Evolutionary conservation across 176 grass and related monocot genomes (phyloP), one percentile per base, ranked within the genome.

Genomic region (Raddia distichophylla): DNA sequence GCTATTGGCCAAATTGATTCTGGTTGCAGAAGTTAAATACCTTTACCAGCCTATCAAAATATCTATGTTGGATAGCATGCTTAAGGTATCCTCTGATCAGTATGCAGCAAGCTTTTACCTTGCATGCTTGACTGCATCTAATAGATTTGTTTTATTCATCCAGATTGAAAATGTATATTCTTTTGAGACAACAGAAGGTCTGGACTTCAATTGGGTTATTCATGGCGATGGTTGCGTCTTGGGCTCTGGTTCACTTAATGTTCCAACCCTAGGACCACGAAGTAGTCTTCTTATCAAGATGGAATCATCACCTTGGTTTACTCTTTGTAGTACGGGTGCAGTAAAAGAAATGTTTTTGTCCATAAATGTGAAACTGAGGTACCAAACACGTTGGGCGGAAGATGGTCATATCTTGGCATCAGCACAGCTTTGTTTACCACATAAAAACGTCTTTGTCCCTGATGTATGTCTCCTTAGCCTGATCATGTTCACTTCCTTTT

Each of bases 11-110:
- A 64, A 81, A 75, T 43, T 57, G 68, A 17, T 71, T 87, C 83
- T 86, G 51, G n/a, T 69, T 87, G 69, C 90, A 98, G 95, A 98
- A 71, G 88, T 98, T 79, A 98, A 98, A 81, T 98, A 93, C 85
- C 80, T 94, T 78, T 89, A 98, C 88, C 95, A 98, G 70, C 90
- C 92, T 83, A 82, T 98, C 75, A 93, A 98, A 83, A 80, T 93
- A 64, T 83, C 69, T 16, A 81, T 85, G 81, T 56, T 69, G 27
- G 90, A 91, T 76, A 78, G 63, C n/a, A 74, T 77, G 40, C 83
- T 98, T 67, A 85, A 98, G 95, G 95, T 91, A 98, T 40, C 76
- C 57, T 79, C 18, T 82, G 7, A 27, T 88, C 12, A 22, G 2
- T 82, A 64, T 67, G 43, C 7, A 9, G 59, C 2, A 34, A 52